These are phyloP conservation scores for Triticum aestivum DNA, from an alignment of 176 grass and related monocot species.

Conservation along the genomic window IWGSC_CS_RefSeq_v2.1 NC_057810.1:98986643-98987142, in stretches of 20 bases:
- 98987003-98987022: too few relatives aligned
- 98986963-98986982: too few relatives aligned
- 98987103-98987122: constrained; percentile 88
- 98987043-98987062: constrained; percentile 6
- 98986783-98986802: neutral
- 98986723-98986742: neutral
- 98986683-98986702: neutral
- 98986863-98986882: too few relatives aligned
- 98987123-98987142: constrained; percentile 87
- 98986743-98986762: neutral
- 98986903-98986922: too few relatives aligned
- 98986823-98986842: too few relatives aligned
- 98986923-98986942: too few relatives aligned
- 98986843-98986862: too few relatives aligned
- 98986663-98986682: neutral
- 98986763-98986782: neutral
- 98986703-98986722: neutral
- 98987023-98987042: neutral
- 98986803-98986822: too few relatives aligned
- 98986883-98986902: too few relatives aligned
- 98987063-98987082: constrained; percentile 56
- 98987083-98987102: constrained; percentile 75
- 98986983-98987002: too few relatives aligned
- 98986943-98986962: too few relatives aligned
- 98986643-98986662: neutral